Conservation (phyloP, 2,329 filamentous ascomycete species). For the Pleomassaria siparia region DNA sequence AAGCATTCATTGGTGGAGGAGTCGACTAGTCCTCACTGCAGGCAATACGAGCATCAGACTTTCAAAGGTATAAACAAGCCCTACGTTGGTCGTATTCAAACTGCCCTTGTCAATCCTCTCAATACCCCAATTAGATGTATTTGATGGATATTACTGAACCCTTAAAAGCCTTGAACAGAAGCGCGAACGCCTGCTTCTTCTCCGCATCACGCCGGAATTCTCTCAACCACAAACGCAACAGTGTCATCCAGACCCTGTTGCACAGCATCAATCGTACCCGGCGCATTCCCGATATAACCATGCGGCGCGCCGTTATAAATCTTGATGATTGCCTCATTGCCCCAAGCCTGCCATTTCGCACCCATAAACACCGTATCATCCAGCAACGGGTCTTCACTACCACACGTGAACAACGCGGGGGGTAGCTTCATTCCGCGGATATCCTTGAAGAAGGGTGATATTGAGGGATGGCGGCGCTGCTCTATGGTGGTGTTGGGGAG, state of each 20-base stretch:
- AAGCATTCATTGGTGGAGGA: no score
- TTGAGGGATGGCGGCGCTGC: slow-evolving; percentile 47
- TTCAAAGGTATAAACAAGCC: no score
- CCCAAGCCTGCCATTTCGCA: slow-evolving; percentile 56
- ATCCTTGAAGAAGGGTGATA: slow-evolving; percentile 56
- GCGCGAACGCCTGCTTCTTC: background rate
- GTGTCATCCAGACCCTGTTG: slow-evolving; percentile 45
- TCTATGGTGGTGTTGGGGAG: slow-evolving; percentile 46
- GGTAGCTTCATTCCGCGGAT: slow-evolving; percentile 46
- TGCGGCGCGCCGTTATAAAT: slow-evolving; percentile 58
- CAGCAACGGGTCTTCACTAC: slow-evolving; percentile 57
- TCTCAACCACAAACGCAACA: slow-evolving; percentile 41
- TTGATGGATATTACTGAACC: no score
- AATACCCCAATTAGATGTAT: no score
- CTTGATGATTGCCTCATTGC: slow-evolving; percentile 54
- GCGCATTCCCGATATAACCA: slow-evolving; percentile 52
- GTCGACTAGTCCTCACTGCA: no score
- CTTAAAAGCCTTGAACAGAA: no score
- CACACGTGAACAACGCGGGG: slow-evolving; percentile 56
- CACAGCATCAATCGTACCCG: slow-evolving; percentile 38
- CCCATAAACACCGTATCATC: slow-evolving; percentile 58
- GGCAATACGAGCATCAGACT: no score
- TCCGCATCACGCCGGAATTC: slow-evolving; percentile 14
- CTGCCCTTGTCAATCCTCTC: no score
- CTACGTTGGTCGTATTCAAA: no score